These are phyloP conservation scores for Tephrocybe sp. DNA, from an alignment of 768 basidiomycete genomes.

Conservation along the genomic window DNA sequence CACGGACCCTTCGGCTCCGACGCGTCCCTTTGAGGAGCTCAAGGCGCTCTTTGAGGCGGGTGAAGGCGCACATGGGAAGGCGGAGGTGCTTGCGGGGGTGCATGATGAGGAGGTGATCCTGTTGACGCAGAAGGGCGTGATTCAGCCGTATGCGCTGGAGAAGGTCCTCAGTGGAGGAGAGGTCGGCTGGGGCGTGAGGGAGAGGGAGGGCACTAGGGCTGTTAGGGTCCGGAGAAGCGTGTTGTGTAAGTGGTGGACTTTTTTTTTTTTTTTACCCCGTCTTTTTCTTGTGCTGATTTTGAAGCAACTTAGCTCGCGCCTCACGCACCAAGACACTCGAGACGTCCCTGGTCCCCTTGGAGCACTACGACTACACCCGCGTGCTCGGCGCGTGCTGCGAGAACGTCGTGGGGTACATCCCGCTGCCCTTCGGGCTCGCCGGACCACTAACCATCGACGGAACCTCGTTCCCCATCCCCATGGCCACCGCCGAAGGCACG, in stretches of 20 bases:
- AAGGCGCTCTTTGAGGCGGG: slow-evolving; percentile 78
- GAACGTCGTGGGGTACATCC: slow-evolving; percentile 97
- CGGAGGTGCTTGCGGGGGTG: slow-evolving; percentile 52
- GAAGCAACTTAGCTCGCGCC: slow-evolving; percentile 62
- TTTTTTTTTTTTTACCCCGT: background rate
- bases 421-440: slow-evolving; percentile 93
- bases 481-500: slow-evolving; percentile 99
- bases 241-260: slow-evolving; percentile 80
- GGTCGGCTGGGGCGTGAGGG: slow-evolving; percentile 31
- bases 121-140: slow-evolving; percentile 87
- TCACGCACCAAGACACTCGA: slow-evolving; percentile 85
- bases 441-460: slow-evolving; percentile 94
- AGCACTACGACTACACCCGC: slow-evolving; percentile 88
- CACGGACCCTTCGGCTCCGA: slow-evolving; percentile 10
- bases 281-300: slow-evolving; percentile 2
- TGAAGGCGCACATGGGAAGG: slow-evolving; percentile 48
- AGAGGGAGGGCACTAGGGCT: slow-evolving; percentile 72
- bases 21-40: slow-evolving; percentile 72
- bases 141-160: slow-evolving; percentile 93
- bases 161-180: slow-evolving; percentile 78
- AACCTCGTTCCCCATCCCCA: slow-evolving; percentile 83
- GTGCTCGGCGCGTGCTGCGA: slow-evolving; percentile 98
- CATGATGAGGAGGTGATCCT: slow-evolving; percentile 92
- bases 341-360: slow-evolving; percentile 75
- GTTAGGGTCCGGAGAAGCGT: slow-evolving; percentile 85